Percentiles rank a stretch among this genome's conserved stretches.
These are phyloP conservation scores for Fusarium sp. DNA, from an alignment of 2,329 filamentous ascomycete genomes.

Conservation along the genomic window DNA sequence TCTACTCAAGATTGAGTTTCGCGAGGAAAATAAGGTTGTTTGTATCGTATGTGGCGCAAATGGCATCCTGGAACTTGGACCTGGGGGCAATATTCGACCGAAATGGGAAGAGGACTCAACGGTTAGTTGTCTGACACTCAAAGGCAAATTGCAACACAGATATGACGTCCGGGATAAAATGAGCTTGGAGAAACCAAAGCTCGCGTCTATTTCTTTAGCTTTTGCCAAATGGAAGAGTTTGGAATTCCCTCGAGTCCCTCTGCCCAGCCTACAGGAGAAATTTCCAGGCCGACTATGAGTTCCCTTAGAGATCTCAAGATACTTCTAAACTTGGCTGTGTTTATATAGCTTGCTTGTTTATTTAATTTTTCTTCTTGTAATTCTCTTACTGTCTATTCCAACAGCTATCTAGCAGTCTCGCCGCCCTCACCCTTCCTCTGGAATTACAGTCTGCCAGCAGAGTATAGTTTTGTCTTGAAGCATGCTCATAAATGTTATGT, in stretches of 20 bases:
- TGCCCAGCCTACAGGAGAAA: not conserved
- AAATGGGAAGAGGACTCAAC: not conserved
- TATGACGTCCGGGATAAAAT: not conserved
- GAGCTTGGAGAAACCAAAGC: not conserved
- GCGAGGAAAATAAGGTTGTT: not conserved
- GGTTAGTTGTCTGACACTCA: not conserved
- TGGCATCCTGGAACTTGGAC: not conserved
- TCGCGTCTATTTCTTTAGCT: not conserved
- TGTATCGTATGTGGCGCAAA: not conserved
- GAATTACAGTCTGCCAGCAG: not conserved
- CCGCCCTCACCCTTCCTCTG: accelerated
- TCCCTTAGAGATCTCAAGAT: accelerated
- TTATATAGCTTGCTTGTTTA: not conserved
- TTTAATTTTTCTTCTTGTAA: no score
- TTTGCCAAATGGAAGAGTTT: not conserved
- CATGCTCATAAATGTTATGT: accelerated
- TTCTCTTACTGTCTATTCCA: not conserved
- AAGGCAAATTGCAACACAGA: not conserved
- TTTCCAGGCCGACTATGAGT: not conserved
- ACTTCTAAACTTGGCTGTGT: accelerated
- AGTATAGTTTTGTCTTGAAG: no score
- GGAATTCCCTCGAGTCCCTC: accelerated
- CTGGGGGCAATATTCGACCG: not conserved
- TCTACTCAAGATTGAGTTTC: not conserved
- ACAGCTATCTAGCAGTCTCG: accelerated